Conservation (phyloP, 768 basidiomycete species). For the Gymnopilus junonius region DNA sequence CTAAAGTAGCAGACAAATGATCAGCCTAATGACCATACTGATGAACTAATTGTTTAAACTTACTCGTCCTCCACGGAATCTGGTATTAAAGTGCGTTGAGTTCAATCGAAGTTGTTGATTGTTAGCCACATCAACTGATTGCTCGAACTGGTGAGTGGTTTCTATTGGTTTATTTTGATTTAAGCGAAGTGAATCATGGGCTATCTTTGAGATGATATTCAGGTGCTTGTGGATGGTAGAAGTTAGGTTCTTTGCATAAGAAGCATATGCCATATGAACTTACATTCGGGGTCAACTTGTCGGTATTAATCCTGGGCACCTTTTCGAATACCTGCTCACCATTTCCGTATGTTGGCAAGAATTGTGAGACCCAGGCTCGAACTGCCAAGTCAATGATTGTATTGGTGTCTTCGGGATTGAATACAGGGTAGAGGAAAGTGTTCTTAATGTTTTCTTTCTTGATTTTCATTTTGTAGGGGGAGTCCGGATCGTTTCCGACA, state of each 20-base stretch:
- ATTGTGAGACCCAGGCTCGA: constrained; percentile 56
- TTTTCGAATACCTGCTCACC: constrained; percentile 46
- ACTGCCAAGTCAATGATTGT: constrained; percentile 40
- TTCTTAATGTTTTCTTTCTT: constrained; percentile 38
- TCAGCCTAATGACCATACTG: neutral
- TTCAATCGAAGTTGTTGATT: constrained; percentile 28
- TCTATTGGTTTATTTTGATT: constrained; percentile 50
- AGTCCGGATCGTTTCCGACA: constrained; percentile 35
- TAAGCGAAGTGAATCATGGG: constrained; percentile 48
- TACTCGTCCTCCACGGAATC: constrained; percentile 42
- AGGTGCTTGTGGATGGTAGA: constrained; percentile 28
- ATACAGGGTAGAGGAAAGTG: constrained; percentile 41
- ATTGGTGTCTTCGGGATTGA: constrained; percentile 35
- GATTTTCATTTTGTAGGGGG: constrained; percentile 29
- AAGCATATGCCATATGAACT: constrained; percentile 13
- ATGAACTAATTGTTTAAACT: constrained; percentile 1
- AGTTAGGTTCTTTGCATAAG: neutral
- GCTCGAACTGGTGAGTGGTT: constrained; percentile 46
- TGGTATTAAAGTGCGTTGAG: constrained; percentile 43
- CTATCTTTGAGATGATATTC: constrained; percentile 47
- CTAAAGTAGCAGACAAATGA: constrained; percentile 18
- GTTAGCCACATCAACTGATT: constrained; percentile 15
- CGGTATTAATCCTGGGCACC: constrained; percentile 49
- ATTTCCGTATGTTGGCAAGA: constrained; percentile 44
- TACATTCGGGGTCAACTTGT: constrained; percentile 38